Percentiles rank a stretch among this genome's conserved stretches.
These are phyloP conservation scores for Magnolia sinica DNA, from an alignment of 164 flowering plant genomes.

Conservation along the genomic window DNA sequence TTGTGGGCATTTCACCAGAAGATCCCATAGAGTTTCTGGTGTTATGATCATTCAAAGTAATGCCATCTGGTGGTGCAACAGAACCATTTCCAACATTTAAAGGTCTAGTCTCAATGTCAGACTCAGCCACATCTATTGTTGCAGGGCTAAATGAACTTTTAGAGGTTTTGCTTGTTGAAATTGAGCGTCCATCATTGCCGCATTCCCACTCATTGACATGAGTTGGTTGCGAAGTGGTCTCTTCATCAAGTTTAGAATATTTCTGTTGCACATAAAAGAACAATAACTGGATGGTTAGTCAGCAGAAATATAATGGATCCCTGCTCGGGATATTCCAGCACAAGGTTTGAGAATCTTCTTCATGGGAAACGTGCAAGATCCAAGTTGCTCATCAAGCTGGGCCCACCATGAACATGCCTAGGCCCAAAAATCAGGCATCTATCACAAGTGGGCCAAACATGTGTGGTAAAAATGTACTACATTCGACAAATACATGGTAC, in stretches of 20 bases:
- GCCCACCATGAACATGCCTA: not conserved
- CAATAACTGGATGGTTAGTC: not conserved
- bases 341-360: not conserved
- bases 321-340: not conserved
- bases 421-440: not conserved
- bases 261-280: constrained; percentile 8
- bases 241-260: constrained; percentile 1
- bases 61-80: constrained; percentile 16
- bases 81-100: constrained; percentile 12
- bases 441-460: not conserved
- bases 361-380: not conserved
- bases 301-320: not conserved
- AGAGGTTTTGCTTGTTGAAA: constrained; percentile 17
- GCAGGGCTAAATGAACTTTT: constrained; percentile 9
- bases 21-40: not conserved
- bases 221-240: constrained; percentile 19
- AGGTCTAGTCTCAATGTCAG: constrained; percentile 17
- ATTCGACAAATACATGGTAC: not conserved
- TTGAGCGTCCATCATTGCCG: constrained; percentile 20
- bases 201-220: constrained; percentile 7
- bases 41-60: constrained; percentile 9
- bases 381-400: not conserved
- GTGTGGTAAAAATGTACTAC: not conserved
- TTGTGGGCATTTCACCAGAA: not conserved
- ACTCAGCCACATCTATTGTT: constrained; percentile 1